Evolutionary conservation across 495 filamentous ascomycete genomes (phyloP).

Genomic region (Penicillium odoratum): DNA sequence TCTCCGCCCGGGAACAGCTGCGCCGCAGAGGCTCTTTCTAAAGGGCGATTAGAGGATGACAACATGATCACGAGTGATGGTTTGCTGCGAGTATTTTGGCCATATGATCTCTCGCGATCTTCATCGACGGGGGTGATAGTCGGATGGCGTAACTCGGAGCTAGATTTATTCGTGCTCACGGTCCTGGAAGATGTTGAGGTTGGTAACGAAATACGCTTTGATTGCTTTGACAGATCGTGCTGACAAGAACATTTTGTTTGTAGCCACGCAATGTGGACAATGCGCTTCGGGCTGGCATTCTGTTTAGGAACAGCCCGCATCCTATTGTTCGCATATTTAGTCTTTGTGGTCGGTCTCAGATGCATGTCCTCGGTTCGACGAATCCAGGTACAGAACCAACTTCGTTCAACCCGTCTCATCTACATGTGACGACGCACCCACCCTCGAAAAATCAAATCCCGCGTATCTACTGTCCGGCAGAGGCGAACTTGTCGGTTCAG

Average conservation of each 20-base stretch:
- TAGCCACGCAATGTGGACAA: slow-evolving; percentile 78
- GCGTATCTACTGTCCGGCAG: slow-evolving; percentile 66
- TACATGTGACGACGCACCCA: slow-evolving; percentile 63
- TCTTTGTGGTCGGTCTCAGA: slow-evolving; percentile 75
- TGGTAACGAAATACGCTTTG: slow-evolving; percentile 8
- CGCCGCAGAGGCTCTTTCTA: slow-evolving; percentile 94
- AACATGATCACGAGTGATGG: slow-evolving; percentile 81
- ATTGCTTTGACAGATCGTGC: neutral
- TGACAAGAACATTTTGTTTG: slow-evolving; percentile 1
- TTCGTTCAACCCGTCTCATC: slow-evolving; percentile 66
- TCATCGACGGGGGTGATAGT: slow-evolving; percentile 80
- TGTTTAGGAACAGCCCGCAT: slow-evolving; percentile 82
- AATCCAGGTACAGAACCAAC: slow-evolving; percentile 56
- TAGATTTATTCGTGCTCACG: slow-evolving; percentile 86
- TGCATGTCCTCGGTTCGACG: slow-evolving; percentile 82
- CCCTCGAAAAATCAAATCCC: slow-evolving; percentile 55
- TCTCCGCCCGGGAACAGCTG: slow-evolving; percentile 94
- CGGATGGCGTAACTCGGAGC: slow-evolving; percentile 90
- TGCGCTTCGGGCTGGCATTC: slow-evolving; percentile 78
- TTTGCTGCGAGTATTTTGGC: slow-evolving; percentile 98
- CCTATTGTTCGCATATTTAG: slow-evolving; percentile 77
- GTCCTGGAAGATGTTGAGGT: slow-evolving; percentile 93
- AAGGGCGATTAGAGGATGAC: slow-evolving; percentile 65
- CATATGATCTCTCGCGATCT: slow-evolving; percentile 75
- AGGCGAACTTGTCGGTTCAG: slow-evolving; percentile 67